Evolutionary conservation across 331 rosid species (phyloP).

Genomic region (Stylosanthes scabra): DNA sequence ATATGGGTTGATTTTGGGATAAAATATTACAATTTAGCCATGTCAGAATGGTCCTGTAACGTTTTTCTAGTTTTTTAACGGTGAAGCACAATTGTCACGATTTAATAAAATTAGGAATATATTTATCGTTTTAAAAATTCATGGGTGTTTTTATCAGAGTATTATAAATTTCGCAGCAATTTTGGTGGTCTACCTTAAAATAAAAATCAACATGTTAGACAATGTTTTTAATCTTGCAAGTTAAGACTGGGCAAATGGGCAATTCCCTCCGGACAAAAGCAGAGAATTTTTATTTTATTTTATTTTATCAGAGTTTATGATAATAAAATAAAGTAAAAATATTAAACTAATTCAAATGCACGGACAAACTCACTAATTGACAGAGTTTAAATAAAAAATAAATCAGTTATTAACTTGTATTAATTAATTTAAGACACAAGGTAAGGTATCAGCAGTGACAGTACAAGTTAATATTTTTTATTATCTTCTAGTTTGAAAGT

Average conservation of each 20-base stretch:
- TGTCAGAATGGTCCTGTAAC: too few relatives aligned
- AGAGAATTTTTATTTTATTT: not conserved
- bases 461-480: not conserved
- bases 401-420: not conserved
- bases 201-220: too few relatives aligned
- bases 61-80: too few relatives aligned
- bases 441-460: not conserved
- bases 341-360: not conserved
- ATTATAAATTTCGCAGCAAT: too few relatives aligned
- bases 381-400: not conserved
- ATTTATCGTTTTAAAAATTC: too few relatives aligned
- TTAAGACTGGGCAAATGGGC: not conserved
- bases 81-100: too few relatives aligned
- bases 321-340: not conserved
- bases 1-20: too few relatives aligned
- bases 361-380: not conserved
- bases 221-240: not conserved
- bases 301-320: not conserved
- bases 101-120: too few relatives aligned
- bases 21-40: too few relatives aligned
- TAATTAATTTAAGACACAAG: not conserved
- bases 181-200: too few relatives aligned
- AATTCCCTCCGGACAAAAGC: not conserved
- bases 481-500: not conserved
- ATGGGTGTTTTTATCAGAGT: too few relatives aligned